Base-by-base conservation (phyloP, 1,284 basidiomycete genomes). In the Ceratobasidium sp. region DNA sequence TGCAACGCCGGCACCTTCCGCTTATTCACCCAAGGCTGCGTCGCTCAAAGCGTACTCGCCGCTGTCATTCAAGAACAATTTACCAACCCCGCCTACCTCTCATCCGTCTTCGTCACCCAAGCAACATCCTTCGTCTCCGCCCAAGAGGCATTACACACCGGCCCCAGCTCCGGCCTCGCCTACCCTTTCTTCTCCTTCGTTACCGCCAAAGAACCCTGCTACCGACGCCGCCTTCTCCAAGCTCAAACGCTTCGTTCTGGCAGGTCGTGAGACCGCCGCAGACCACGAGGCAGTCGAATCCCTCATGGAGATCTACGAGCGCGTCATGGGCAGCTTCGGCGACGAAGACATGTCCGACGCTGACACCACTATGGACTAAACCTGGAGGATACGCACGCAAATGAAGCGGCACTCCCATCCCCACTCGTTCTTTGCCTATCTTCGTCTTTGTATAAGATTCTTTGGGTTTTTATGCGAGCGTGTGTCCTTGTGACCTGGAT, bases 201-300 rank as follows among this genome's bases (percentile, higher is more conserved):
- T 16, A 5, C 16, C 43, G 21, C 9, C 26, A 2, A 23, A 49
- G 23, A 63, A 18, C 23, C 23, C 43, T 28, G 14, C 14, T 2
- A 14, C 2, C 61, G 14, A 23, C 23, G n/a, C 44, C 14, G 32
- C 30, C 28, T 21, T 52, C 18, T 66, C 62, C 28, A 67, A 67
- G 38, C 43, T 67, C 23, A 67, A 35, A 6, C 64, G 64, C 38
- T 57, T 67, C 21, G 64, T 30, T 2, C 50, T 67, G n/a, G 64
- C 64, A 2, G 49, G 44, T 16, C 64, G 64, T 21, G 64, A 67
- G 50, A 54, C 49, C 21, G 28, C 16, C n/a, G 38, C 18, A 2
- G 64, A 67, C 64, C 11, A 67, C 21, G 30, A 32, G 21, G 32
- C 35, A 1, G 55, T 67, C 38, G 49, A 69, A 7, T 50, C 46